Percentiles rank a stretch among this genome's conserved stretches.
Conservation (phyloP, 2,329 filamentous ascomycete species). For the Septoria petroselini region DNA sequence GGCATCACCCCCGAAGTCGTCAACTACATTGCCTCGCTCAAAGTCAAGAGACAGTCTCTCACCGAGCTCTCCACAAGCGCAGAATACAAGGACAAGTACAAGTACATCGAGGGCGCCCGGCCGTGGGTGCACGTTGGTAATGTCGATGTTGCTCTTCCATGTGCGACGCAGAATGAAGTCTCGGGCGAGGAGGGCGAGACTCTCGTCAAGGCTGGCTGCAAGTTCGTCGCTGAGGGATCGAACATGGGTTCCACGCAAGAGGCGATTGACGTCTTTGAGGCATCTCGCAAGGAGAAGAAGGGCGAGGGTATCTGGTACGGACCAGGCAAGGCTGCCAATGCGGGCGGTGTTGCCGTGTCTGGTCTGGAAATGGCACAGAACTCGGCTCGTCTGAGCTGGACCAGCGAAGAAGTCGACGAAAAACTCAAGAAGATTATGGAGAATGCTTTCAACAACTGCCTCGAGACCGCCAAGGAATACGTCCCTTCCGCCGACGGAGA, state of each 20-base stretch:
- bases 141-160: slow-evolving; percentile 88
- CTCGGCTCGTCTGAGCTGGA: slow-evolving; percentile 81
- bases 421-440: slow-evolving; percentile 82
- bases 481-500: slow-evolving; percentile 74
- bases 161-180: slow-evolving; percentile 97
- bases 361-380: slow-evolving; percentile 99
- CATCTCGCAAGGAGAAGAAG: slow-evolving; percentile 65
- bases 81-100: slow-evolving; percentile 64
- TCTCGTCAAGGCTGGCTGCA: slow-evolving; percentile 70
- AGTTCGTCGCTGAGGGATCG: slow-evolving; percentile 91
- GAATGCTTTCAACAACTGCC: slow-evolving; percentile 82
- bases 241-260: slow-evolving; percentile 99
- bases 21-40: slow-evolving; percentile 74
- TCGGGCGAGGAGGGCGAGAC: slow-evolving; percentile 83
- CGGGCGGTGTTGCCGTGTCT: slow-evolving; percentile 93
- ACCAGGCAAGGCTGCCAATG: slow-evolving; percentile 92
- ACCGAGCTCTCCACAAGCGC: slow-evolving; percentile 63
- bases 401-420: slow-evolving; percentile 61
- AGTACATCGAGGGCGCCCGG: slow-evolving; percentile 80
- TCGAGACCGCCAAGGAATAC: slow-evolving; percentile 87
- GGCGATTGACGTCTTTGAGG: slow-evolving; percentile 91
- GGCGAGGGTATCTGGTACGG: slow-evolving; percentile 86
- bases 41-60: slow-evolving; percentile 81
- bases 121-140: slow-evolving; percentile 89
- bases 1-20: slow-evolving; percentile 79